Evolutionary conservation across 2,329 filamentous ascomycete species (phyloP).

Genomic region (Clarireedia homoeocarpa): DNA sequence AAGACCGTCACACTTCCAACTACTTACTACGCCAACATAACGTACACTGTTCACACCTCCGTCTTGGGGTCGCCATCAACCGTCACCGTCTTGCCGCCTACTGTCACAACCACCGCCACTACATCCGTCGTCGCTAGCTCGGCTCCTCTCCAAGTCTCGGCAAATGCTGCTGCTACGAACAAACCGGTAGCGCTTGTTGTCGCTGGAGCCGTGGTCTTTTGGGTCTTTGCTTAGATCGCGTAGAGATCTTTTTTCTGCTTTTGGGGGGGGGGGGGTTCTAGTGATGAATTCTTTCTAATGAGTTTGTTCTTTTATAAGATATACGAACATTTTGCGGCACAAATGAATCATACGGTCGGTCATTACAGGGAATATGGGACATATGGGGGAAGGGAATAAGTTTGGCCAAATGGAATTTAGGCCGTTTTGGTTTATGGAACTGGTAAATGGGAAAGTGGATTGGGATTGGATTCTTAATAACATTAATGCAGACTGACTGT

Average conservation of each 20-base stretch:
- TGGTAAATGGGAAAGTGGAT: no score
- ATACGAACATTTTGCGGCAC: no score
- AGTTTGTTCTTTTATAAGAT: not conserved
- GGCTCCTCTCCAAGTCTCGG: constrained; percentile 17
- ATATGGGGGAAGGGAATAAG: no score
- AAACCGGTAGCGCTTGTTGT: constrained; percentile 20
- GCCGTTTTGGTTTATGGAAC: no score
- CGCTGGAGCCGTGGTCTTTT: constrained; percentile 24
- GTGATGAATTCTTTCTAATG: not conserved
- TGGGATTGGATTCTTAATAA: no score
- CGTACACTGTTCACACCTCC: not conserved
- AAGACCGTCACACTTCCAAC: constrained; percentile 14
- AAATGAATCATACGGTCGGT: no score
- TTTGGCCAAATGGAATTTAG: no score
- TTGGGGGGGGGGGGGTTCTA: no score
- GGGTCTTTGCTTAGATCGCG: constrained; percentile 15
- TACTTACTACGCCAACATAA: not conserved
- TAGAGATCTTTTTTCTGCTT: not conserved
- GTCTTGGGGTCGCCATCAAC: not conserved
- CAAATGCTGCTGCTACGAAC: constrained; percentile 19
- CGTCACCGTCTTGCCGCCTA: not conserved
- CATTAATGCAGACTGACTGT: no score
- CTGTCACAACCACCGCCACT: not conserved
- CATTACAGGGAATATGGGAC: no score
- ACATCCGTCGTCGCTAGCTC: not conserved